Percentiles rank a stretch among this genome's conserved stretches.
Conservation (phyloP, 306 rosid species). For the Carpinus fangiana region DNA sequence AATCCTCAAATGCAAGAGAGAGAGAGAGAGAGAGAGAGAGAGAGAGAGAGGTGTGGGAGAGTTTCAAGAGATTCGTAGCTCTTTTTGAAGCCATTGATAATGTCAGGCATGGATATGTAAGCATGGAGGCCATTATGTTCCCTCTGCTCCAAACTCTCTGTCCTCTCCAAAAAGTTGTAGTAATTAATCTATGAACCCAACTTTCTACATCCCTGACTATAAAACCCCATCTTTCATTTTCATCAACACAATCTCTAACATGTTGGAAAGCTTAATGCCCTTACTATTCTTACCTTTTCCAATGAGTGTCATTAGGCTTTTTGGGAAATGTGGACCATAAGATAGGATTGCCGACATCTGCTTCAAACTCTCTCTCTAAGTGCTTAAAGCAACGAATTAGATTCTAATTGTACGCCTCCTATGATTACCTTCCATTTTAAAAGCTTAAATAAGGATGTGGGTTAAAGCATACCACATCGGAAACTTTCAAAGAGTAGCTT, state of each 20-base stretch:
- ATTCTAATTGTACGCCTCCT: constrained; percentile 31
- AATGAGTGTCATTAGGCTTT: constrained; percentile 35
- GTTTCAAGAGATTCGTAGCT: constrained; percentile 34
- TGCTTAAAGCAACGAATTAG: constrained; percentile 22
- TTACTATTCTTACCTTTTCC: constrained; percentile 16
- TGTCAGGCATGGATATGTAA: constrained; percentile 50
- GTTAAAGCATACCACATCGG: constrained; percentile 18
- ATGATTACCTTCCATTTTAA: constrained; percentile 34
- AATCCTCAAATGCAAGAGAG: constrained; percentile 7
- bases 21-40: constrained; percentile 11
- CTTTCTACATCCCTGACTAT: constrained; percentile 25
- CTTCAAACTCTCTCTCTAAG: constrained; percentile 29
- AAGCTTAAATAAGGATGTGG: constrained; percentile 2
- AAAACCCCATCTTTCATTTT: constrained; percentile 33
- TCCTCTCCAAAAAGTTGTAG: constrained; percentile 42
- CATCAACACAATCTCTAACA: constrained; percentile 42
- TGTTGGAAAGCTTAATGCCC: constrained; percentile 19
- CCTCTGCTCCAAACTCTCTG: constrained; percentile 67
- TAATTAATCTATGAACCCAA: constrained; percentile 17
- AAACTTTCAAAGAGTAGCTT: neutral
- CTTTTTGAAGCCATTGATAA: constrained; percentile 39
- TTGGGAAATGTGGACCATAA: constrained; percentile 30
- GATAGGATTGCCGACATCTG: constrained; percentile 35
- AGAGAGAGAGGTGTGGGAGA: constrained; percentile 2
- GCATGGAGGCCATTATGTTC: constrained; percentile 76